phyloP scores from a whole-genome alignment of 1,284 basidiomycete species.

The Rhodofomes roseus region DNA sequence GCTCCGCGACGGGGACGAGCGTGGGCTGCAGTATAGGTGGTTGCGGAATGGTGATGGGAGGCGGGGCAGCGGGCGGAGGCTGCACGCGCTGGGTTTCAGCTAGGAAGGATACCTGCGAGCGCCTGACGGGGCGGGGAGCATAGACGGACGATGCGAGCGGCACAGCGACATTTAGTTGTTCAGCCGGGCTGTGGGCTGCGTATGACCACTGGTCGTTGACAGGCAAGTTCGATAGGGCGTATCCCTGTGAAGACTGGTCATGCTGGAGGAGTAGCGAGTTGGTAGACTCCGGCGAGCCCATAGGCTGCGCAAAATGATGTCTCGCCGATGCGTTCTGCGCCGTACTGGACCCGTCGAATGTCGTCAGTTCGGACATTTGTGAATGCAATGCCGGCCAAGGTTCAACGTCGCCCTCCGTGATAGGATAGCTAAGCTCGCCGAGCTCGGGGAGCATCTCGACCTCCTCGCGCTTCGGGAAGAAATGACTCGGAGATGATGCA shows the following conservation, averaged over 20 bases:
- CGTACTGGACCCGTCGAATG: not conserved
- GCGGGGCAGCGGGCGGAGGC: constrained; percentile 9
- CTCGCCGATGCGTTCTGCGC: constrained; percentile 1
- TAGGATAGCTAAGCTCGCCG: constrained; percentile 13
- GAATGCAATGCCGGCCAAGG: not conserved
- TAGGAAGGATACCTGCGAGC: constrained; percentile 15
- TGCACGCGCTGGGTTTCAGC: not conserved
- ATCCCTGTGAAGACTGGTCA: not conserved
- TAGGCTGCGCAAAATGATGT: not conserved
- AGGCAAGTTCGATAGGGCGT: no score
- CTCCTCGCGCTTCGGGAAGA: constrained; percentile 20
- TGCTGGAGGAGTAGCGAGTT: not conserved
- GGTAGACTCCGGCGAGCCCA: not conserved
- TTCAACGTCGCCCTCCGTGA: not conserved
- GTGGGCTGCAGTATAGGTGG: constrained; percentile 13
- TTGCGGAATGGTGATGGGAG: constrained; percentile 15
- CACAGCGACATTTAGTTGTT: not conserved
- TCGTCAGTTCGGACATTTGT: not conserved
- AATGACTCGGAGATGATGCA: constrained; percentile 11
- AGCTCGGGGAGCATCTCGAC: constrained; percentile 9
- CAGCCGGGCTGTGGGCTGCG: not conserved
- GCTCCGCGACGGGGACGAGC: not conserved
- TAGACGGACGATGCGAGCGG: constrained; percentile 10
- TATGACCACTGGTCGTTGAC: not conserved
- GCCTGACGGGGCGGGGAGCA: constrained; percentile 18